Percentiles rank a stretch among this genome's conserved stretches.
These are phyloP conservation scores for Dicorynia guianensis DNA, from an alignment of 306 rosid genomes.

Conservation along the genomic window DNA sequence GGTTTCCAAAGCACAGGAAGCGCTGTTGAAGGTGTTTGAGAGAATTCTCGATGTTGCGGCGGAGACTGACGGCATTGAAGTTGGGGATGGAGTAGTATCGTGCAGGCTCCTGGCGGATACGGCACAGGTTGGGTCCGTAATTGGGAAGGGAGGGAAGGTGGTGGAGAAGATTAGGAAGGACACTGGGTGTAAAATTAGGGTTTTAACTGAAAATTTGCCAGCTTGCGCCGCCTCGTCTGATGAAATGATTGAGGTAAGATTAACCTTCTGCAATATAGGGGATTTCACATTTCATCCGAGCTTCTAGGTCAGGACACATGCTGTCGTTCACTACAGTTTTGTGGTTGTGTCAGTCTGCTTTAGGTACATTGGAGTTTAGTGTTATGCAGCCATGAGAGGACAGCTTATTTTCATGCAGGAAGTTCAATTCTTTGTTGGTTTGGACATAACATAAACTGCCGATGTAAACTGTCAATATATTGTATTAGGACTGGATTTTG, in stretches of 20 bases:
- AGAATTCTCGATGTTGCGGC: slow-evolving; percentile 87
- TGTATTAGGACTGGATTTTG: too few species aligned
- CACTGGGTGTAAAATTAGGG: slow-evolving; percentile 80
- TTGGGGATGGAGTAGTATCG: slow-evolving; percentile 67
- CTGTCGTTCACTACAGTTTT: neutral
- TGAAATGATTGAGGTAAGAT: slow-evolving; percentile 78
- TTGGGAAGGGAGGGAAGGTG: slow-evolving; percentile 92
- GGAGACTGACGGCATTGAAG: slow-evolving; percentile 59
- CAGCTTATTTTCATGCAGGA: neutral
- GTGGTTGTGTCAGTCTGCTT: neutral
- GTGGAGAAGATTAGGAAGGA: slow-evolving; percentile 88
- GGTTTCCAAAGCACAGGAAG: slow-evolving; percentile 75
- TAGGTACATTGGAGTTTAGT: neutral
- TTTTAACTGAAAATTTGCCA: slow-evolving; percentile 65
- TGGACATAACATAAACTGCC: too few species aligned
- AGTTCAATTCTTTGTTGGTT: too few species aligned
- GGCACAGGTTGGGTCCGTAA: slow-evolving; percentile 75
- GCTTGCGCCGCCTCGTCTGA: slow-evolving; percentile 61
- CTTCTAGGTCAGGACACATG: neutral
- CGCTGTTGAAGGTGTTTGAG: slow-evolving; percentile 85
- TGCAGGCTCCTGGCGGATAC: slow-evolving; percentile 71
- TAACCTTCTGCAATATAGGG: neutral
- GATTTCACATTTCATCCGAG: neutral
- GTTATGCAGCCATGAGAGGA: neutral
- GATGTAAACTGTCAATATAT: too few species aligned